Evolutionary conservation across 2,329 filamentous ascomycete species (phyloP).

Genomic region (Neophaeococcomyces aloes): DNA sequence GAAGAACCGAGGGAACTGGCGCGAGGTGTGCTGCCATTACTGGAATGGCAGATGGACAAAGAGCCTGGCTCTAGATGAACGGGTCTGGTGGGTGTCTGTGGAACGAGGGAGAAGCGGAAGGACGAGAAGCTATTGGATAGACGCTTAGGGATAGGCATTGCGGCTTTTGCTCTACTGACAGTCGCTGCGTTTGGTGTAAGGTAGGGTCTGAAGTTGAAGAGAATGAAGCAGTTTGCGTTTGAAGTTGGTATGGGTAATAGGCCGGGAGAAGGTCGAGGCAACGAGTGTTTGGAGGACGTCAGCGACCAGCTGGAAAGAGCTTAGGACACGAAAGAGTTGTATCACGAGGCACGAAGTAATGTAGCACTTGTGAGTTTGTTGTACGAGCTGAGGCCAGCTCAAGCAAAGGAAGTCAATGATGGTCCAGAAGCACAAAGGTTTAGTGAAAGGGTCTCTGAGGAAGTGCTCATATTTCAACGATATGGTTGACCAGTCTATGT

Average conservation of each 20-base stretch:
- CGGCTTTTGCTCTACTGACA: neutral
- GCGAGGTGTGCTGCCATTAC: neutral
- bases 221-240: neutral
- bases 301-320: too few species aligned
- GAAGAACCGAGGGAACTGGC: conserved; percentile 9
- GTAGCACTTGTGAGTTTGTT: neutral
- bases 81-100: neutral
- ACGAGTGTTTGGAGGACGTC: conserved; percentile 1
- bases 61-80: neutral
- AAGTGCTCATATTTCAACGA: neutral
- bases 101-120: conserved; percentile 6
- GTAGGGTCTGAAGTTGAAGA: neutral
- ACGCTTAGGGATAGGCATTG: neutral
- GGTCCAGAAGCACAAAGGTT: neutral
- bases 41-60: conserved; percentile 5
- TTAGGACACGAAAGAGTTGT: too few species aligned
- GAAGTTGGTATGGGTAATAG: neutral
- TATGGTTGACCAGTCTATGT: neutral
- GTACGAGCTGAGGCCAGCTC: conserved; percentile 1
- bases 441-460: neutral
- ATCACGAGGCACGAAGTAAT: neutral
- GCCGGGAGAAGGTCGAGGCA: neutral
- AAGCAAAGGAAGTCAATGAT: neutral
- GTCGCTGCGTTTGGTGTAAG: neutral
- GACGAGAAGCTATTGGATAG: conserved; percentile 1